Conservation (phyloP, 768 basidiomycete genomes). For the Pisolithus marmoratus region DNA sequence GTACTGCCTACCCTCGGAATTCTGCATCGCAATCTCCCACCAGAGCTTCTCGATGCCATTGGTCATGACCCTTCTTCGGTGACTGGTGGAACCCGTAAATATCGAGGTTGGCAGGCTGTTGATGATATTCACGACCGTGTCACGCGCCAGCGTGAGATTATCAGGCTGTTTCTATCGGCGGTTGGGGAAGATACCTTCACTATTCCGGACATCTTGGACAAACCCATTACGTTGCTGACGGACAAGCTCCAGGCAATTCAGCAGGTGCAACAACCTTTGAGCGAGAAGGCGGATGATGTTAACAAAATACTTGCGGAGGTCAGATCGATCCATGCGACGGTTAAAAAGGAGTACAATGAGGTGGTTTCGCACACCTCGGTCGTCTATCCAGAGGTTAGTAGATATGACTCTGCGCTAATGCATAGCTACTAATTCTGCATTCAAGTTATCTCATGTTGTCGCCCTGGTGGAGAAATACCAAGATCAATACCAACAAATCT, state of each 20-base stretch:
- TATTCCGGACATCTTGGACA: slow-evolving; percentile 39
- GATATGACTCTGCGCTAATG: neutral
- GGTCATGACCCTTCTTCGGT: slow-evolving; percentile 76
- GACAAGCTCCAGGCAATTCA: slow-evolving; percentile 48
- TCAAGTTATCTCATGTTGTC: slow-evolving; percentile 62
- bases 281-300: slow-evolving; percentile 43
- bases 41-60: slow-evolving; percentile 67
- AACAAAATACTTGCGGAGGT: slow-evolving; percentile 45
- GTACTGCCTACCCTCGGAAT: slow-evolving; percentile 45
- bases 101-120: slow-evolving; percentile 63
- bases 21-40: slow-evolving; percentile 46
- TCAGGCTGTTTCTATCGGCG: slow-evolving; percentile 40
- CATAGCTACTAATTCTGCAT: slow-evolving; percentile 1
- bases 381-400: slow-evolving; percentile 68
- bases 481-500: slow-evolving; percentile 75
- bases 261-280: slow-evolving; percentile 38
- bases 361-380: slow-evolving; percentile 65
- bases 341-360: slow-evolving; percentile 62
- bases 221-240: slow-evolving; percentile 47
- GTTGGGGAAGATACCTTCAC: slow-evolving; percentile 2
- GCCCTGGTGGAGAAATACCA: slow-evolving; percentile 74
- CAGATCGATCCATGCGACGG: slow-evolving; percentile 46
- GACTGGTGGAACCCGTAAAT: slow-evolving; percentile 55
- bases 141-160: slow-evolving; percentile 51
- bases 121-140: slow-evolving; percentile 70